Evolutionary conservation across 331 rosid species (phyloP).

Genomic region (Malus hybrid): DNA sequence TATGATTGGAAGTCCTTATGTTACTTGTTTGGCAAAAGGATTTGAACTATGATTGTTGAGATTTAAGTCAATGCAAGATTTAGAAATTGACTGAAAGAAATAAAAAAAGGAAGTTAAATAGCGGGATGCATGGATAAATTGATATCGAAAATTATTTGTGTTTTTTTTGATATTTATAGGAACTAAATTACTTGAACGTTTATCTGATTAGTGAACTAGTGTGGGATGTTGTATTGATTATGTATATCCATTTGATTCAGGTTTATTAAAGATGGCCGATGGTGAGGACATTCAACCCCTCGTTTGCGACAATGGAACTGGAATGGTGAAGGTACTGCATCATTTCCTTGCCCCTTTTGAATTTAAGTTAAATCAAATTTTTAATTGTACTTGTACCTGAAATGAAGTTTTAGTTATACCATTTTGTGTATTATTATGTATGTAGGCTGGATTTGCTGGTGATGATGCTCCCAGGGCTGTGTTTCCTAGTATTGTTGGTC

Average conservation of each 20-base stretch:
- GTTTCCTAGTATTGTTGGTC: conserved; percentile 81
- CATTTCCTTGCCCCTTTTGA: too few relatives aligned
- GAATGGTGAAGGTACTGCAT: conserved; percentile 72
- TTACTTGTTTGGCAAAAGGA: not conserved
- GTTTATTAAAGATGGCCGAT: conserved; percentile 60
- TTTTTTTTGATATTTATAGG: too few relatives aligned
- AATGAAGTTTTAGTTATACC: too few relatives aligned
- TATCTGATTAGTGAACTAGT: too few relatives aligned
- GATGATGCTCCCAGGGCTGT: conserved; percentile 96
- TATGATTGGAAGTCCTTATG: not conserved
- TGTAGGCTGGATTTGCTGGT: conserved; percentile 91
- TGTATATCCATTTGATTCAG: conserved; percentile 8
- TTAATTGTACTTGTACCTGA: not conserved
- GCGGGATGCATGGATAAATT: too few relatives aligned
- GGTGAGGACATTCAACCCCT: conserved; percentile 85
- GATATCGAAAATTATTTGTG: too few relatives aligned
- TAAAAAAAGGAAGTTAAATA: not conserved
- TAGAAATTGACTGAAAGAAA: not conserved
- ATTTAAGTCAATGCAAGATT: not conserved
- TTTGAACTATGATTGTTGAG: not conserved
- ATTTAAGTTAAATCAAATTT: not conserved
- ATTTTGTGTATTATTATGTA: not conserved
- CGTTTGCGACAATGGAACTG: conserved; percentile 91
- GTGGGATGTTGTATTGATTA: not conserved
- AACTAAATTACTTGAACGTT: too few relatives aligned